Evolutionary conservation across 1,284 basidiomycete species (phyloP), one percentile per base, ranked within the genome.

Genomic region (Ustilago lituana): DNA sequence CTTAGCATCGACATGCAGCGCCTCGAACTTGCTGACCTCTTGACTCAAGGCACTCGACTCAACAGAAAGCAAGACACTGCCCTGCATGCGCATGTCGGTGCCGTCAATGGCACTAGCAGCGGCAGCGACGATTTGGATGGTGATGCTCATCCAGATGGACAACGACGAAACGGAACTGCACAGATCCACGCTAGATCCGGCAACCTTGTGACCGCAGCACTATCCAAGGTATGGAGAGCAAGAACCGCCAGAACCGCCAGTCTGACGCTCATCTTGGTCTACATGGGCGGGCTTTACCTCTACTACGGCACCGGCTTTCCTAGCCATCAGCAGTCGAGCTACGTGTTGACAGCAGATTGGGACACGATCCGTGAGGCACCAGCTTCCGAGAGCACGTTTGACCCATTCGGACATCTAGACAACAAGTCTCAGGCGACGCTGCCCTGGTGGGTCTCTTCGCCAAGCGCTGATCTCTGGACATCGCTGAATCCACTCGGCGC

Each of bases 1-100:
- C 84, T 95, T 22, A 91, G 90, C 5, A 93, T 95, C 74, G 93
- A 95, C 83, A 88, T 94, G 52, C 92, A 94, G 71, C 89, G 93
- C 43, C 84, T 95, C 23, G 93, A 94, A 35, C 59, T 77, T 7
- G 75, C 75, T 43, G 75, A 77, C 48, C 66, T 77, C 9, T 52
- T 77, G 19, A 69, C 70, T 0, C 75, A 77, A 36, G 73, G 73
- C 31, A 69, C 68, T 17, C 46, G 68, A 15, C 38, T 66, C 29
- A 55, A 26, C 37, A 57, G 58, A 12, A 61, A 55, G 43, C 59
- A 58, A 44, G 59, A 57, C 8, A 20, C 33, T 20, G 14, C 26
- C 8, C 20, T 37, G 17, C 40, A 48, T 5, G 24, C 43, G 45
- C 38, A 52, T 22, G 65, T 62, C 24, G 48, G 55, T 6, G 15